Percentiles rank a stretch among this genome's conserved stretches.
phyloP scores from a whole-genome alignment of 805 yeast species.

The Yarrowia keelungensis region DNA sequence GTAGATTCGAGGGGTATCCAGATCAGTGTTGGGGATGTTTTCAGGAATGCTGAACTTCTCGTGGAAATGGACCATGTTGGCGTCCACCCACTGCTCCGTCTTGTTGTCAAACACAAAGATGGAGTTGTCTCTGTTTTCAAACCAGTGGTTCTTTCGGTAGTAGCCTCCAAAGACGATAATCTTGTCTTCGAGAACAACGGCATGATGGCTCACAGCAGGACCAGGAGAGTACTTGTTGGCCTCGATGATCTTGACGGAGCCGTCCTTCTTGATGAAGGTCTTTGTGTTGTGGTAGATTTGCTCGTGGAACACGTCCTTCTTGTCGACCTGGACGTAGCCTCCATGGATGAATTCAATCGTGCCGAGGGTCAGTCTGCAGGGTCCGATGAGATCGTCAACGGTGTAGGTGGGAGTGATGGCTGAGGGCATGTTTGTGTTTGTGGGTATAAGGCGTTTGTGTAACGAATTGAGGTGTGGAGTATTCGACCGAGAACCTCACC shows the following conservation, averaged over 20 bases:
- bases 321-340: conserved; percentile 33
- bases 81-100: conserved; percentile 38
- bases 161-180: conserved; percentile 38
- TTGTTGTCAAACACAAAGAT: conserved; percentile 36
- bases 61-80: conserved; percentile 33
- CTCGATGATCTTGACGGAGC: conserved; percentile 11
- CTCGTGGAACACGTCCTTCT: conserved; percentile 35
- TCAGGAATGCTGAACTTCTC: conserved; percentile 32
- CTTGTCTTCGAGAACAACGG: conserved; percentile 38
- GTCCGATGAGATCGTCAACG: conserved; percentile 35
- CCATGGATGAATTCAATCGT: conserved; percentile 29
- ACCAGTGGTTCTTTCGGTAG: conserved; percentile 33
- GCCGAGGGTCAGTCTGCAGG: conserved; percentile 29
- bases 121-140: conserved; percentile 37
- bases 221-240: conserved; percentile 34
- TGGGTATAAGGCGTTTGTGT: not conserved
- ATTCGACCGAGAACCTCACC: not conserved
- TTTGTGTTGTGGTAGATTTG: conserved; percentile 32
- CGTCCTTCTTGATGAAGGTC: conserved; percentile 22
- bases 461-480: not conserved
- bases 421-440: not conserved
- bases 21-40: conserved; percentile 13
- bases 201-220: conserved; percentile 34
- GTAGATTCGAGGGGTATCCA: conserved; percentile 37
- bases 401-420: conserved; percentile 2